These are phyloP conservation scores for Aureobasidium sp. DNA, from an alignment of 2,329 filamentous ascomycete species.

Conservation along the genomic window DNA sequence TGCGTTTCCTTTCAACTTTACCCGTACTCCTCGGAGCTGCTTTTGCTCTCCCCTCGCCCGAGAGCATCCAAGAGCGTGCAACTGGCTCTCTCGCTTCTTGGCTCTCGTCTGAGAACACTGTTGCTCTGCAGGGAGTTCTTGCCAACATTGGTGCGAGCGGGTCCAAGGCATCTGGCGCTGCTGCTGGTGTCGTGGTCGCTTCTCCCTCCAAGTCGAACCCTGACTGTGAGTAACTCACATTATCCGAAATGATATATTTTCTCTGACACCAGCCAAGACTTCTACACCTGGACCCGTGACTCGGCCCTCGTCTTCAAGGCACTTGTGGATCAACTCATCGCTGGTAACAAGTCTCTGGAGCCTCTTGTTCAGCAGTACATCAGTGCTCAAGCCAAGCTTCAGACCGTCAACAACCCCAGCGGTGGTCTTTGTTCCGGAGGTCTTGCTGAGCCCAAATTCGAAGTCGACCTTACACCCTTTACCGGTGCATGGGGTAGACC, in stretches of 20 bases:
- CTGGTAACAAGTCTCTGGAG: slow-evolving; percentile 54
- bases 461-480: slow-evolving; percentile 50
- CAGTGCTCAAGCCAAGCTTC: slow-evolving; percentile 57
- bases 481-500: slow-evolving; percentile 69
- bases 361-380: slow-evolving; percentile 61
- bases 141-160: slow-evolving; percentile 51
- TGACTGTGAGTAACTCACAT: slow-evolving; percentile 39
- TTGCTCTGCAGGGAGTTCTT: slow-evolving; percentile 47
- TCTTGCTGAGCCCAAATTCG: slow-evolving; percentile 68
- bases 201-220: slow-evolving; percentile 49
- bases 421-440: slow-evolving; percentile 48
- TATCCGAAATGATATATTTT: neutral
- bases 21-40: slow-evolving; percentile 13
- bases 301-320: slow-evolving; percentile 63
- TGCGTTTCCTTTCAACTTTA: slow-evolving; percentile 13
- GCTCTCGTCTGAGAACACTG: slow-evolving; percentile 39
- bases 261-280: slow-evolving; percentile 46
- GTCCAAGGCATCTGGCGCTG: slow-evolving; percentile 41
- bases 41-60: slow-evolving; percentile 17
- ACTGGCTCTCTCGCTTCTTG: slow-evolving; percentile 25
- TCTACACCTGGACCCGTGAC: slow-evolving; percentile 73
- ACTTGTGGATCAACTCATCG: slow-evolving; percentile 59
- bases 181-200: slow-evolving; percentile 47
- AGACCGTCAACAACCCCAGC: slow-evolving; percentile 63
- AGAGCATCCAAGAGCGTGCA: slow-evolving; percentile 18